phyloP scores from a whole-genome alignment of 2,329 filamentous ascomycete species.

The Venturia oleaginea region DNA sequence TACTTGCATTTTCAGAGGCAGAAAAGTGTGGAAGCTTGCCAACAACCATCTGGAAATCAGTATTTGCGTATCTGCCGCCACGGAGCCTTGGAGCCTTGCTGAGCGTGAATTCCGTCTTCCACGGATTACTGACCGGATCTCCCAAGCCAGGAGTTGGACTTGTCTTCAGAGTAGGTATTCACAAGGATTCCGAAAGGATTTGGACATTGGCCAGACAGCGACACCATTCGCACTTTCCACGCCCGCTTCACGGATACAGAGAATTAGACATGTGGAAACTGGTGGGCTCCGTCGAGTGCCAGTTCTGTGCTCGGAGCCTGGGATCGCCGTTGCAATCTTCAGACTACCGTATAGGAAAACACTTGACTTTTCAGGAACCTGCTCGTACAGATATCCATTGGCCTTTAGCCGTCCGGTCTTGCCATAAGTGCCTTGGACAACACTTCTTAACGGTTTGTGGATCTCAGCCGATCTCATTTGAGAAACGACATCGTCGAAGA shows the following conservation, averaged over 20 bases:
- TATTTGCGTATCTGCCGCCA: constrained; percentile 59
- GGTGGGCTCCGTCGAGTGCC: constrained; percentile 53
- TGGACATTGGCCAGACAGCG: constrained; percentile 61
- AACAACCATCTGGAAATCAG: constrained; percentile 58
- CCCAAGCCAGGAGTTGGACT: not conserved
- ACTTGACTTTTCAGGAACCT: constrained; percentile 34
- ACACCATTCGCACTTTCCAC: constrained; percentile 59
- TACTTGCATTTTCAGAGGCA: not conserved
- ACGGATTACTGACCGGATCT: constrained; percentile 32
- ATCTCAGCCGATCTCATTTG: not conserved
- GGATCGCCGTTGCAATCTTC: constrained; percentile 20
- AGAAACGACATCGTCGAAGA: constrained; percentile 27
- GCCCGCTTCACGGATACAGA: constrained; percentile 53
- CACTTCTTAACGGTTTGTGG: constrained; percentile 55
- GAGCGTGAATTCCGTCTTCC: constrained; percentile 58
- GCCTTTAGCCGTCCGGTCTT: constrained; percentile 59
- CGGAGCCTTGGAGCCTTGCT: constrained; percentile 55
- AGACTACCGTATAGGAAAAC: constrained; percentile 38
- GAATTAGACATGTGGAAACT: constrained; percentile 74
- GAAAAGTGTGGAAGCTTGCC: constrained; percentile 37
- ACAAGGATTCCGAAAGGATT: constrained; percentile 53
- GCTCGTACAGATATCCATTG: constrained; percentile 57
- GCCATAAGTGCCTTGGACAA: constrained; percentile 54
- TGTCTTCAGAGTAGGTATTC: constrained; percentile 24
- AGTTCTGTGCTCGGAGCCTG: constrained; percentile 51